phyloP scores from a whole-genome alignment of 352 stramenopile species.

The Pythium inflatum region DNA sequence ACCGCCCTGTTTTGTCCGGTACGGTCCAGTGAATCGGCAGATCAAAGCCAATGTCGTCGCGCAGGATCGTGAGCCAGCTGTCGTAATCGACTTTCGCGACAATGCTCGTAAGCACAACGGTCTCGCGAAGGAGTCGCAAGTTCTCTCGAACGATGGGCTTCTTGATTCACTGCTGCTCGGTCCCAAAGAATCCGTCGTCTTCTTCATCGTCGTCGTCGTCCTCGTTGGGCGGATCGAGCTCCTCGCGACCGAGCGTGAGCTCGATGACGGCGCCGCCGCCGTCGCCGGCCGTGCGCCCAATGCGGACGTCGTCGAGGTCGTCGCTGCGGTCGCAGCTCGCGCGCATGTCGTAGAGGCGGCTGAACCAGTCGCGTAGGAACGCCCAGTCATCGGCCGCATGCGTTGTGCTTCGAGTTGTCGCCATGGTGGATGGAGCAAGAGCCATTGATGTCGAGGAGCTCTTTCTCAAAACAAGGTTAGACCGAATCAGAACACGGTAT shows the following conservation, averaged over 20 bases:
- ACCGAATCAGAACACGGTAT: too few species aligned
- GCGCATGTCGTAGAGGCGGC: background rate
- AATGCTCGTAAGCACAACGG: slow-evolving; percentile 6
- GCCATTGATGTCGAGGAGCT: too few species aligned
- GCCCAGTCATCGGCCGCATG: background rate
- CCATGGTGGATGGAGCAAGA: background rate
- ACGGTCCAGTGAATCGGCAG: background rate
- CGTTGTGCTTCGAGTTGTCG: background rate
- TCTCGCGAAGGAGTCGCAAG: background rate
- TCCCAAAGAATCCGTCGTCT: background rate
- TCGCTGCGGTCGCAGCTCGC: background rate
- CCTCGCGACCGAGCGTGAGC: background rate
- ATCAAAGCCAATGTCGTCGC: background rate
- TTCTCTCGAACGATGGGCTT: background rate
- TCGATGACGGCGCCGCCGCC: background rate
- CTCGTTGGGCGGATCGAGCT: background rate
- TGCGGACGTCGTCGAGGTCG: background rate
- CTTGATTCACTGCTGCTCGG: background rate
- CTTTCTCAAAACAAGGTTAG: too few species aligned
- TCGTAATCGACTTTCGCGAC: background rate
- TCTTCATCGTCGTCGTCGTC: background rate
- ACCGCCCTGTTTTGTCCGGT: background rate
- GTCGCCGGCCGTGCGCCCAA: background rate
- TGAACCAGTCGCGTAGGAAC: slow-evolving; percentile 4
- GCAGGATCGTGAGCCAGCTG: background rate